Conservation (phyloP, 805 yeast genomes). For the Metschnikowia rubicola region DNA sequence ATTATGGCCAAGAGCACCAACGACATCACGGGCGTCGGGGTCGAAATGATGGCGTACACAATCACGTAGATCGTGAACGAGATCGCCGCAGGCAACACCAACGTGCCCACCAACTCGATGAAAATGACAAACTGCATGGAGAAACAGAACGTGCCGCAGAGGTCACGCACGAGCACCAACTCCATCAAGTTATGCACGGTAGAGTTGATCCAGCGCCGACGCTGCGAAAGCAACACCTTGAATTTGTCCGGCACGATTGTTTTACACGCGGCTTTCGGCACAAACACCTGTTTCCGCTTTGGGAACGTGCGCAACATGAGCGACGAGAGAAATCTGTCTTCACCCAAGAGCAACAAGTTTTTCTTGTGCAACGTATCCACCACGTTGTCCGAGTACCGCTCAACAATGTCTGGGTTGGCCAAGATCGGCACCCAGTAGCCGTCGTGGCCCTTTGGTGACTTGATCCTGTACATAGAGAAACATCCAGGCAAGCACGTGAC, state of each 20-base stretch:
- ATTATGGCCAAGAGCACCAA: slow-evolving; percentile 72
- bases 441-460: slow-evolving; percentile 72
- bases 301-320: slow-evolving; percentile 89
- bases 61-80: slow-evolving; percentile 78
- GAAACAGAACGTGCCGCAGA: slow-evolving; percentile 92
- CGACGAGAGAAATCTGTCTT: slow-evolving; percentile 81
- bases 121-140: slow-evolving; percentile 91
- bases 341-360: slow-evolving; percentile 82
- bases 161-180: slow-evolving; percentile 74
- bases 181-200: slow-evolving; percentile 92
- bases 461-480: slow-evolving; percentile 87
- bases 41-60: slow-evolving; percentile 61
- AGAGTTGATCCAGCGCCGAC: slow-evolving; percentile 96
- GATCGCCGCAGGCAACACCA: slow-evolving; percentile 86
- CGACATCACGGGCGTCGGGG: slow-evolving; percentile 75
- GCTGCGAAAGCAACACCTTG: slow-evolving; percentile 77
- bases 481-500: slow-evolving; percentile 97
- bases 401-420: slow-evolving; percentile 91
- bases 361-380: slow-evolving; percentile 81
- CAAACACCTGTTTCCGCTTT: slow-evolving; percentile 78
- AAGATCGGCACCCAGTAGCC: slow-evolving; percentile 88
- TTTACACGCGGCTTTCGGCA: slow-evolving; percentile 89
- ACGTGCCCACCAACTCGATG: slow-evolving; percentile 81
- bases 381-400: slow-evolving; percentile 83
- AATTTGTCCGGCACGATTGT: slow-evolving; percentile 86